Evolutionary conservation across 83 land plant species (phyloP).

Genomic region (Larix sibirica): DNA sequence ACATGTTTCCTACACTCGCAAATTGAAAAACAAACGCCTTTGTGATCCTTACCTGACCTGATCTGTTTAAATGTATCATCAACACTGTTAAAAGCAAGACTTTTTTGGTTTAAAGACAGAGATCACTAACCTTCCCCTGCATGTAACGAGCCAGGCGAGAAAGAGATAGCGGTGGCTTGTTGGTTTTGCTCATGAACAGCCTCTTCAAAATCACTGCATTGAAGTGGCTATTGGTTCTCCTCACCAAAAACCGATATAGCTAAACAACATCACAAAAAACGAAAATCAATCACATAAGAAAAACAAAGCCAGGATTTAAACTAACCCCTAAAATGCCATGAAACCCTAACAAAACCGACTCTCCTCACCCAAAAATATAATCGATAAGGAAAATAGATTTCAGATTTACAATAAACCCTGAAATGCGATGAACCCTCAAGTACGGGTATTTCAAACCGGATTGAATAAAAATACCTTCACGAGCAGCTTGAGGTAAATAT

Average conservation of each 20-base stretch:
- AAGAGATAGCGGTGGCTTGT: slow-evolving; percentile 78
- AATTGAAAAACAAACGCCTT: no score
- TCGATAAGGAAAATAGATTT: neutral
- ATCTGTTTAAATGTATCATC: no score
- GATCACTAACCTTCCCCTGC: slow-evolving; percentile 63
- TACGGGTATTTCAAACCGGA: neutral
- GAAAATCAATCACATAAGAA: neutral
- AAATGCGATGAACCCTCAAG: no score
- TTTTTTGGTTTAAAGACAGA: neutral
- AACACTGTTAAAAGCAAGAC: no score
- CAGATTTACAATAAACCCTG: neutral
- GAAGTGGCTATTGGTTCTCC: slow-evolving; percentile 77
- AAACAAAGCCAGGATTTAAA: neutral
- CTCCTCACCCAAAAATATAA: neutral
- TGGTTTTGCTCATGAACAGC: slow-evolving; percentile 84
- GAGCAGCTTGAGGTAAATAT: slow-evolving; percentile 76
- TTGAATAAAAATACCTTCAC: slow-evolving; percentile 47
- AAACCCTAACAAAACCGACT: neutral
- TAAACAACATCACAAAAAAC: slow-evolving; percentile 4
- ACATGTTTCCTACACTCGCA: no score
- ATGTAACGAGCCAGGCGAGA: slow-evolving; percentile 53
- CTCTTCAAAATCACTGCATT: slow-evolving; percentile 79
- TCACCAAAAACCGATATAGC: slow-evolving; percentile 78
- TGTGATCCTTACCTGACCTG: no score
- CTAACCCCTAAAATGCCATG: neutral